phyloP scores from a whole-genome alignment of 1,284 basidiomycete genomes.

The Cronartium ribicola region DNA sequence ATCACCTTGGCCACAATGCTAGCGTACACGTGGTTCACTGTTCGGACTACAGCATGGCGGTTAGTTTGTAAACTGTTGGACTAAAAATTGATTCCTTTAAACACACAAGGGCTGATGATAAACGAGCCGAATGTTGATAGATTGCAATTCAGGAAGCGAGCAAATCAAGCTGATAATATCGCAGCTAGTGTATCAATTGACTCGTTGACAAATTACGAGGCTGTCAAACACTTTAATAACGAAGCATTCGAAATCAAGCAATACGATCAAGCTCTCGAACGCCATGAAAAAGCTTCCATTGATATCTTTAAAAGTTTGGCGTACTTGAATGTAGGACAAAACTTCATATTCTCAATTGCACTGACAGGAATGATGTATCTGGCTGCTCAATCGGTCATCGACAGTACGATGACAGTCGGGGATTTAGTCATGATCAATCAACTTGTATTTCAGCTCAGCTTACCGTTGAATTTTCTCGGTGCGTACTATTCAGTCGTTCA shows the following conservation, averaged over 20 bases:
- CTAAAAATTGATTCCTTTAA: background rate
- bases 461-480: conserved; percentile 34
- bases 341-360: conserved; percentile 35
- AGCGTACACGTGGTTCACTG: conserved; percentile 35
- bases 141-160: conserved; percentile 38
- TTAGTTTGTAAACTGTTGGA: background rate
- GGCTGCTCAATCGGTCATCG: conserved; percentile 36
- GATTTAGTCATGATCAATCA: conserved; percentile 42
- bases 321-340: conserved; percentile 37
- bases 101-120: background rate
- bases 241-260: conserved; percentile 38
- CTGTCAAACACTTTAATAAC: conserved; percentile 42
- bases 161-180: conserved; percentile 37
- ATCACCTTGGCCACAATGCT: conserved; percentile 39
- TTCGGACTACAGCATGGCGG: conserved; percentile 42
- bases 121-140: conserved; percentile 2
- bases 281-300: conserved; percentile 35
- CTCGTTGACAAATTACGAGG: conserved; percentile 38
- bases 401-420: conserved; percentile 40
- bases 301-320: conserved; percentile 37
- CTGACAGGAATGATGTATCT: conserved; percentile 42
- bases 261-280: conserved; percentile 33
- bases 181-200: conserved; percentile 34
- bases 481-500: background rate
- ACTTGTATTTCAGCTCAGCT: conserved; percentile 42